phyloP scores from a whole-genome alignment of 129 eudicot genomes.

The Escallonia herrerae region DNA sequence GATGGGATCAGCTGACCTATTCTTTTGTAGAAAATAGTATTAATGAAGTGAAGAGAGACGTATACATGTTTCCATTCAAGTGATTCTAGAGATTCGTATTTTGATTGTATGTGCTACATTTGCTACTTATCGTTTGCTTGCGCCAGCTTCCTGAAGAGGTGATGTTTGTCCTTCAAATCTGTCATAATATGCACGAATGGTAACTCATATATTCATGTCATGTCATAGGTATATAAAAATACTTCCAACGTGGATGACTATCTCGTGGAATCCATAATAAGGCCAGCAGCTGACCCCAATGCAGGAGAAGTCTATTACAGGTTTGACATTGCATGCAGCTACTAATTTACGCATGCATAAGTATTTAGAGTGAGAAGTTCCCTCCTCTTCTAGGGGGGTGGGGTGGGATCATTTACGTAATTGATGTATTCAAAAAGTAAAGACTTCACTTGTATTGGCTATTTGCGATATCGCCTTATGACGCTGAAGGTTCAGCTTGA shows the following conservation, averaged over 20 bases:
- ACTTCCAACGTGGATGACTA: conserved; percentile 89
- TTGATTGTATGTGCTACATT: neutral
- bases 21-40: neutral
- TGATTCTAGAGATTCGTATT: neutral
- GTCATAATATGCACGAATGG: neutral
- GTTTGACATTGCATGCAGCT: conserved; percentile 20
- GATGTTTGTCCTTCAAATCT: neutral
- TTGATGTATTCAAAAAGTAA: too few species aligned
- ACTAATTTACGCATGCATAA: too few species aligned
- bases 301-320: conserved; percentile 99
- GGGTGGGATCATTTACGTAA: too few species aligned
- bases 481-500: too few species aligned
- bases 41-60: too few species aligned
- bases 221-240: conserved; percentile 71
- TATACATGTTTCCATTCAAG: neutral
- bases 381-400: too few species aligned
- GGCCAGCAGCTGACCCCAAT: conserved; percentile 86
- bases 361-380: too few species aligned
- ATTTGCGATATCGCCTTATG: too few species aligned
- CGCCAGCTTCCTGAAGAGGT: neutral
- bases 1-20: neutral
- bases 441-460: too few species aligned
- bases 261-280: conserved; percentile 75
- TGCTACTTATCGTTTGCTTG: neutral
- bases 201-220: neutral